Evolutionary conservation across 805 yeast species (phyloP), one percentile per base, ranked within the genome.

Genomic region (Saturnispora diversa): DNA sequence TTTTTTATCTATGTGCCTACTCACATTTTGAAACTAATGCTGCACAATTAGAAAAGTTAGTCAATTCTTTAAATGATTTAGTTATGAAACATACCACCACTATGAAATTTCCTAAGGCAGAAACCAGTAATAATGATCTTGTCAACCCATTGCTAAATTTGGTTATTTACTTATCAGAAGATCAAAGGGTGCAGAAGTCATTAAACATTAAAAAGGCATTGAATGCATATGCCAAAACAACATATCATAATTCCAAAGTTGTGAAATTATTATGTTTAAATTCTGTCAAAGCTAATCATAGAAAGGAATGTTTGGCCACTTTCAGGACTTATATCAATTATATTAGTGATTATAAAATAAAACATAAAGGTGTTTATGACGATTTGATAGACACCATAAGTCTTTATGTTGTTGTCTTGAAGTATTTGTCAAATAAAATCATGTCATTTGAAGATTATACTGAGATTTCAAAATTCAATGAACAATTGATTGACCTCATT

Each of bases 91-190:
- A 60, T 2, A 31, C 66, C 15, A 39, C 53, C 2, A 33, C 48
- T 0, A 45, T 64, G 2, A 51, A 53, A 7, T 74, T 74, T 45
- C 80, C 80, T 0, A 58, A 53, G 23, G 74, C 78, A 2, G 56
- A 62, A 9, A 66, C 37, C 54, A 59, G 48, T 44, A 63, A 48
- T 31, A 29, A 20, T 39, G 52, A 40, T 35, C 21, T 19, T 5
- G 61, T 37, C 59, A 66, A 51, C 55, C 58, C 49, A 55, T 62
- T 59, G 15, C 57, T 57, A 42, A 60, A 54, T 31, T 50, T 52
- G 34, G 55, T 52, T 27, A 50, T 55, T 10, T 44, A 48, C 19
- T 35, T 49, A n/a, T 32, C 41, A 13, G 40, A 37, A 3, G 44
- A 43, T 20, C 48, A 27, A 2, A 13, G 13, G 15, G 17, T 39